Evolutionary conservation across 208 protist genomes (phyloP), one percentile per base, ranked within the genome.

Genomic region (Herpetomonas muscarum): DNA sequence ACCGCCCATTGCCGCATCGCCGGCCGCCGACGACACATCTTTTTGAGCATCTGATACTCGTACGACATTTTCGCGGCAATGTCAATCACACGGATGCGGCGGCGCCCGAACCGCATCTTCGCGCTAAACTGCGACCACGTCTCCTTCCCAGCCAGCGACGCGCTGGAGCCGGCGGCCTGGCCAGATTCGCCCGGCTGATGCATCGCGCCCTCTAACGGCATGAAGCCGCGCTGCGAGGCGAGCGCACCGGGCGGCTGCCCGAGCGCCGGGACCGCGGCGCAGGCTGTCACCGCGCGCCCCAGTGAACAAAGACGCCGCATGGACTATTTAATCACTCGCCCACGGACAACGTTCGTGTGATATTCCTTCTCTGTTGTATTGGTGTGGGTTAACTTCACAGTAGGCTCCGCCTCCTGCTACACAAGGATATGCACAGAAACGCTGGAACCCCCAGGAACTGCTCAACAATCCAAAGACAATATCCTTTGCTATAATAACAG

Each of bases 31-130:
- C 79, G 75, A 54, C 85, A 95, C 81, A 90, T 89, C 61, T 87
- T 92, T 64, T 92, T 89, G 10, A 94, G 60, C 62, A 83, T 77
- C 67, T 96, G 86, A 57, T 97, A 94, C 64, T 97, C 91, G 73
- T 96, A 97, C 29, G 84, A 85, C 70, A 97, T 91, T 62, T 92
- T 90, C 6, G 92, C 71, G 10, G 89, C 92, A 9, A 93, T 67
- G 48, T 94, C 92, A 61, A 97, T 94, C 1, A 86, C 77, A 34
- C 78, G 79, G 41, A 93, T 85, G 48, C 86, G 86, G 17, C 86
- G 79, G 3, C 82, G 73, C 10, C 79, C 79, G 58, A 81, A 74
- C 12, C 86, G 79, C 82, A 90, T 89, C 67, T 88, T 87, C 30
- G 79, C 65, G 30, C 76, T 76, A 48, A 90, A 90, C 68, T 93